Base-by-base conservation (phyloP, 1,284 basidiomycete genomes). In the Irpex sp. region DNA sequence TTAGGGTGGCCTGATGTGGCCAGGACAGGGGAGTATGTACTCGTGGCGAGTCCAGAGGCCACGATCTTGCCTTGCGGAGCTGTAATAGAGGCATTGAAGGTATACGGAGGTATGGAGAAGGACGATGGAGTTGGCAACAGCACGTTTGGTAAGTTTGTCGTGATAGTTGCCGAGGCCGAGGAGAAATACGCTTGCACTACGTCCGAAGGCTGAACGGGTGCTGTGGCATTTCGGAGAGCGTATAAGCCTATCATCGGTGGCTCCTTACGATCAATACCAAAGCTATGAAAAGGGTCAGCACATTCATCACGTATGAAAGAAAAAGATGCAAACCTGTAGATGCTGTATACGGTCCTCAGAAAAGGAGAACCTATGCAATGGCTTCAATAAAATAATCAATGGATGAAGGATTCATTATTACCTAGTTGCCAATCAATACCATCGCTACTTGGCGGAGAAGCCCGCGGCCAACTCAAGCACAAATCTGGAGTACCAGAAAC, bases 401-500 rank as follows among this genome's bases (percentile, higher is more conserved):
- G 66, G 66, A 44, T 1, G 6, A n/a, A 20, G 27, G 32, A 5
- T 24, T 1, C 38, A n/a, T 20, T 9, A 76, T 22, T 77, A 89
- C 92, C 92, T 70, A 97, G 84, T 80, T 96, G 93, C 96, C 96
- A 97, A 79, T 96, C 95, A 60, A 97, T 88, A 2, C 95, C 96
- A 80, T 96, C 93, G 11, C 91, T 80, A 67, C 86, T 91, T 0
- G 93, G 92, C 3, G 89, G 84, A 15, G 83, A 80, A 1, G 94
- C 95, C 69, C 86, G 85, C 0, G 96, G 96, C 96, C 96, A 97
- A 15, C 95, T 87, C 43, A 97, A 82, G 80, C 96, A 97, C 63
- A 96, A 82, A 66, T 87, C 85, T 0, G 93, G 90, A 74, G 92
- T 87, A 7, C 89, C 88, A 22, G 85, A 82, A 2, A 92, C 87